These are phyloP conservation scores for Globisporangium emineosum DNA, from an alignment of 352 stramenopile species.

Conservation along the genomic window DNA sequence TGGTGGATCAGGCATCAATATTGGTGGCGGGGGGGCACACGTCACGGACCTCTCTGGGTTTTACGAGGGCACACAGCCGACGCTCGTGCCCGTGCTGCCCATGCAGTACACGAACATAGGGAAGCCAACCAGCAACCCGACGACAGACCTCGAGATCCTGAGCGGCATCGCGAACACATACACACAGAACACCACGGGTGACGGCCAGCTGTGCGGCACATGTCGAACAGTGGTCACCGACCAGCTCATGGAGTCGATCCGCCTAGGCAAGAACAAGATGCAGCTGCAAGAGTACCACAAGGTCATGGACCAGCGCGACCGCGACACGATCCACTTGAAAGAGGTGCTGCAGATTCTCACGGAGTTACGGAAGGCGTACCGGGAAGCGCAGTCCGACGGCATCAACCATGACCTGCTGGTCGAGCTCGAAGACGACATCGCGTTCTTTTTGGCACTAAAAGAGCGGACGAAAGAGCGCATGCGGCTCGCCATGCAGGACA, in stretches of 20 bases:
- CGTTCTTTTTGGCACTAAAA: conserved; percentile 69
- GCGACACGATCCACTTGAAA: conserved; percentile 62
- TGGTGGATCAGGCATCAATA: background rate
- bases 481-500: conserved; percentile 54
- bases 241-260: conserved; percentile 77
- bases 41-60: conserved; percentile 50
- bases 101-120: conserved; percentile 54
- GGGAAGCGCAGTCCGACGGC: conserved; percentile 45
- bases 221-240: conserved; percentile 66
- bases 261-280: conserved; percentile 64
- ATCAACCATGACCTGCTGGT: conserved; percentile 54
- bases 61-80: conserved; percentile 44
- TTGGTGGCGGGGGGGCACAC: conserved; percentile 8
- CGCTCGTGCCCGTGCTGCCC: conserved; percentile 47
- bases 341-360: conserved; percentile 50
- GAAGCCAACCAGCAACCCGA: conserved; percentile 15
- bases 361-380: conserved; percentile 46
- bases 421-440: conserved; percentile 68
- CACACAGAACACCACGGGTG: conserved; percentile 45
- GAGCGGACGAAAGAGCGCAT: conserved; percentile 69
- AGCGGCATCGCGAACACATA: conserved; percentile 84
- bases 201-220: conserved; percentile 55
- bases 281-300: conserved; percentile 55
- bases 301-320: conserved; percentile 54
- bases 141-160: conserved; percentile 74